Percentiles rank a stretch among this genome's conserved stretches.
Conservation (phyloP, 352 stramenopile genomes). For the Thalassiosira mediterranea region DNA sequence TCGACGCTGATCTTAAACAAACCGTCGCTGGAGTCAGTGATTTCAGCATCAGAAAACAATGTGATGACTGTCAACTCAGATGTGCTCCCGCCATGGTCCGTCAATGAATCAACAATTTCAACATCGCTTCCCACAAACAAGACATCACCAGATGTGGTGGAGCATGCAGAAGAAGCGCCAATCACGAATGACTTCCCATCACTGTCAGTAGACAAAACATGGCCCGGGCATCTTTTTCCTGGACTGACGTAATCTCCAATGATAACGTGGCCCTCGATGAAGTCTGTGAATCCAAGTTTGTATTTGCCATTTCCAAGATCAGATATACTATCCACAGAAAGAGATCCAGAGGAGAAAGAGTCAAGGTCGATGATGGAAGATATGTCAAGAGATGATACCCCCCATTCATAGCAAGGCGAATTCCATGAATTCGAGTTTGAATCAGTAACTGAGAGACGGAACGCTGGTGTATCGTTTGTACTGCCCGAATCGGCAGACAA, state of each 20-base stretch:
- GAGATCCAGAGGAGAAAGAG: conserved; percentile 41
- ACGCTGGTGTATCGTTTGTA: conserved; percentile 45
- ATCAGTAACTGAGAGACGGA: conserved; percentile 50
- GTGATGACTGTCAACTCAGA: conserved; percentile 58
- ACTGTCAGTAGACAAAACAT: conserved; percentile 43
- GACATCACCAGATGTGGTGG: conserved; percentile 37
- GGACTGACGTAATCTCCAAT: conserved; percentile 53
- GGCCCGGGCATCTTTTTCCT: conserved; percentile 45
- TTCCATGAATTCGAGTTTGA: conserved; percentile 45
- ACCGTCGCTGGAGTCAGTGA: conserved; percentile 52
- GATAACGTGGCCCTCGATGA: conserved; percentile 56
- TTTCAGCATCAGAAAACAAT: conserved; percentile 52
- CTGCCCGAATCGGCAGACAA: conserved; percentile 86
- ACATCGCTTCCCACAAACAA: conserved; percentile 46
- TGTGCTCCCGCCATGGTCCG: conserved; percentile 43
- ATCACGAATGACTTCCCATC: conserved; percentile 63
- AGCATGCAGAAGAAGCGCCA: conserved; percentile 32
- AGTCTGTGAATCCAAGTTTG: conserved; percentile 39
- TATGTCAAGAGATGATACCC: conserved; percentile 45
- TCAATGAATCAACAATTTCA: conserved; percentile 54
- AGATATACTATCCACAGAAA: conserved; percentile 38
- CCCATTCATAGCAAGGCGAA: conserved; percentile 61
- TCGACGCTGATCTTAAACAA: conserved; percentile 81
- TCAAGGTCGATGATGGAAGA: conserved; percentile 40
- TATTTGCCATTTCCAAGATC: conserved; percentile 40